Evolutionary conservation across 768 basidiomycete species (phyloP).

Genomic region (Amanita molliuscula): DNA sequence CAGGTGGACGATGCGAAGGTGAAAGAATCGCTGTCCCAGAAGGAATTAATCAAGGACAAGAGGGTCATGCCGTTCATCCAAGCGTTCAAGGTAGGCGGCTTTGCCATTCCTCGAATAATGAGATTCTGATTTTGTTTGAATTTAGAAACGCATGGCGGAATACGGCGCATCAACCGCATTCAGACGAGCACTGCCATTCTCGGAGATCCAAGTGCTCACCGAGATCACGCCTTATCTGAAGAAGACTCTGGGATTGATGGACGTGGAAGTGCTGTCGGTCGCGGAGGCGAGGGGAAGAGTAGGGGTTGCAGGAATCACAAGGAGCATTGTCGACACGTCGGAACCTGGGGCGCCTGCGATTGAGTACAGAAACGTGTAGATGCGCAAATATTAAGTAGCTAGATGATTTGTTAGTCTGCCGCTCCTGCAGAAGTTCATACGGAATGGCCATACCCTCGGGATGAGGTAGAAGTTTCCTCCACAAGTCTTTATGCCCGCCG

Average conservation of each 20-base stretch:
- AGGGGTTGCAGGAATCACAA: slow-evolving; percentile 48
- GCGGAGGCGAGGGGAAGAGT: slow-evolving; percentile 50
- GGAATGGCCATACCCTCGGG: no score
- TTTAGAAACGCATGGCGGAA: slow-evolving; percentile 72
- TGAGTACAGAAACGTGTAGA: slow-evolving; percentile 70
- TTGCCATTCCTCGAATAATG: not conserved
- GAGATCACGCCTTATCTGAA: slow-evolving; percentile 76
- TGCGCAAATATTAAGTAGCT: not conserved
- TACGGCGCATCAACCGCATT: slow-evolving; percentile 71
- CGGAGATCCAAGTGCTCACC: slow-evolving; percentile 61
- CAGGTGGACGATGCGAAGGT: slow-evolving; percentile 80
- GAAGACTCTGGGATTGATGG: slow-evolving; percentile 58
- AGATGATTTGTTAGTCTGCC: not conserved
- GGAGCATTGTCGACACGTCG: slow-evolving; percentile 67
- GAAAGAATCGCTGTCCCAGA: slow-evolving; percentile 51
- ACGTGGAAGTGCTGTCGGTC: slow-evolving; percentile 61
- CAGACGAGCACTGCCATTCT: slow-evolving; percentile 75
- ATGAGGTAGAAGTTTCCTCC: no score
- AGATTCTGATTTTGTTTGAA: slow-evolving; percentile 1
- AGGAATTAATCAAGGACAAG: slow-evolving; percentile 91
- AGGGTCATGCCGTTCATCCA: slow-evolving; percentile 92
- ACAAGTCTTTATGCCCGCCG: no score
- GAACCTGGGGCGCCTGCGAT: slow-evolving; percentile 85
- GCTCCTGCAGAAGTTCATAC: no score
- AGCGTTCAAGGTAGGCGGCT: slow-evolving; percentile 67